Percentiles rank a stretch among this genome's conserved stretches.
phyloP scores from a whole-genome alignment of 106 monocot genomes.

The Acanthochlamys bracteata region DNA sequence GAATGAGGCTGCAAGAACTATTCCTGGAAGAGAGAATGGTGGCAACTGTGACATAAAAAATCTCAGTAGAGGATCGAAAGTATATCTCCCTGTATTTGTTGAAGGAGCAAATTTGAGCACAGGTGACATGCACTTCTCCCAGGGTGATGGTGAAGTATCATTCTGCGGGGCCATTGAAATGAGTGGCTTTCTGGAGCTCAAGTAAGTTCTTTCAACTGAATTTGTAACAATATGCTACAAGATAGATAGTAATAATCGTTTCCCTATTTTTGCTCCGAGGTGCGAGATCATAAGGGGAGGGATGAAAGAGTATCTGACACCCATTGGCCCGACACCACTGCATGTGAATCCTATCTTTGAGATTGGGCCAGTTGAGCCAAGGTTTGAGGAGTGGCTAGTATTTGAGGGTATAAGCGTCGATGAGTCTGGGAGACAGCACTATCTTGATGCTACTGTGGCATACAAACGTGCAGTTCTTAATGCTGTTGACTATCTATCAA shows the following conservation, averaged over 20 bases:
- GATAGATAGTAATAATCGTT: no score
- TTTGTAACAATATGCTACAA: no score
- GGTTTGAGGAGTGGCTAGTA: slow-evolving; percentile 87
- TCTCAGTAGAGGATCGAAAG: slow-evolving; percentile 78
- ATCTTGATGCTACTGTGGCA: slow-evolving; percentile 70
- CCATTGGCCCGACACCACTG: slow-evolving; percentile 79
- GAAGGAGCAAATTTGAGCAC: slow-evolving; percentile 83
- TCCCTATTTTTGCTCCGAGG: slow-evolving; percentile 8
- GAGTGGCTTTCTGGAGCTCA: slow-evolving; percentile 90
- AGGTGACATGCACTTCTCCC: slow-evolving; percentile 95
- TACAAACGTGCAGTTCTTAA: slow-evolving; percentile 83
- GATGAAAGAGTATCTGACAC: slow-evolving; percentile 84
- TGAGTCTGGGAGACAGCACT: slow-evolving; percentile 72
- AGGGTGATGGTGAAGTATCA: slow-evolving; percentile 87
- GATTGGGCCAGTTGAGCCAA: slow-evolving; percentile 80
- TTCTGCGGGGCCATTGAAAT: slow-evolving; percentile 96
- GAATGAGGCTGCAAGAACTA: slow-evolving; percentile 76
- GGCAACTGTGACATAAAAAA: slow-evolving; percentile 97
- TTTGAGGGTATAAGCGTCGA: slow-evolving; percentile 88
- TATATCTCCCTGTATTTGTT: slow-evolving; percentile 89
- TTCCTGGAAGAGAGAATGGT: slow-evolving; percentile 86
- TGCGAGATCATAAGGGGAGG: slow-evolving; percentile 76
- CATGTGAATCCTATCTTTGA: slow-evolving; percentile 91
- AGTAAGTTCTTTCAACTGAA: slow-evolving; percentile 25
- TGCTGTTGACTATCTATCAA: slow-evolving; percentile 73